phyloP scores from a whole-genome alignment of 305 asterid genomes.

The Fraxinus platypoda region DNA sequence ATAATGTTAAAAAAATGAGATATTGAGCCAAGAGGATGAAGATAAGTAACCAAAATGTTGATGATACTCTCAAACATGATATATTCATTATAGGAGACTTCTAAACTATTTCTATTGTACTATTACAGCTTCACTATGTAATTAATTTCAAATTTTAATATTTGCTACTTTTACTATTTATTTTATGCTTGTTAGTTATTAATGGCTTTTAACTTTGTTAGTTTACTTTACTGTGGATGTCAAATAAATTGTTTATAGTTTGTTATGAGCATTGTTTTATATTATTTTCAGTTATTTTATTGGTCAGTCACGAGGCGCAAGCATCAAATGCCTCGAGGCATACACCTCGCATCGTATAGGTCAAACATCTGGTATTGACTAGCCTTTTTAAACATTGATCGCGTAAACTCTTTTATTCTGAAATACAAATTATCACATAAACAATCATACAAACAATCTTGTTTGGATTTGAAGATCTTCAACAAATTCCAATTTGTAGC shows the following conservation, averaged over 20 bases:
- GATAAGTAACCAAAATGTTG: background rate
- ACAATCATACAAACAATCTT: background rate
- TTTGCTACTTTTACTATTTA: background rate
- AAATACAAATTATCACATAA: background rate
- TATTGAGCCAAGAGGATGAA: background rate
- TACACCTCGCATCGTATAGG: background rate
- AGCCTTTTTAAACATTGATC: background rate
- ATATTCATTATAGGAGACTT: background rate
- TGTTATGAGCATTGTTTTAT: background rate
- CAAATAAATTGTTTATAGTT: background rate
- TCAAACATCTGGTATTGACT: background rate
- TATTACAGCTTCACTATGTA: background rate
- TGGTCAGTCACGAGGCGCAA: background rate
- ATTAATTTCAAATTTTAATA: background rate
- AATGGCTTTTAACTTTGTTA: background rate
- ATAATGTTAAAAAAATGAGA: background rate
- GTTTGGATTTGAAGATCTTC: conserved; percentile 12
- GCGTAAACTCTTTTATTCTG: background rate
- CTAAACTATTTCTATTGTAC: background rate
- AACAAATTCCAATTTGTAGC: conserved; percentile 1
- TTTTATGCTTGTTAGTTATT: background rate
- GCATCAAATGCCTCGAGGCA: background rate
- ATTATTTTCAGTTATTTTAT: background rate
- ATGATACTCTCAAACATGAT: background rate
- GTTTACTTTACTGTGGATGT: background rate